A percentile compares a stretch with the other conserved stretches of the same genome.
Evolutionary conservation across 1,284 basidiomycete genomes (phyloP).

Genomic region (Flammula alnicola): DNA sequence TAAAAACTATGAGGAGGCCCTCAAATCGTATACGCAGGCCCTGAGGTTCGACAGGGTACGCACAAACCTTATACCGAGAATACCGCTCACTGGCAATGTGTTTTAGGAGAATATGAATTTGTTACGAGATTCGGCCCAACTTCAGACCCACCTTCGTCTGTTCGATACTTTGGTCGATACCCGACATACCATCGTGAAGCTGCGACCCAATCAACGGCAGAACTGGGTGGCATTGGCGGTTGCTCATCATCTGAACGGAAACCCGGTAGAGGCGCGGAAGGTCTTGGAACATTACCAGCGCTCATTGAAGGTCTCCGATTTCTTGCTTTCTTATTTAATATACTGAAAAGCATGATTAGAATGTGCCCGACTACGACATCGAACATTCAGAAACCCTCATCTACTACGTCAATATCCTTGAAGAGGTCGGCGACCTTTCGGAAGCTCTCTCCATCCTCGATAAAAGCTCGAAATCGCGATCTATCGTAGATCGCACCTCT

Average conservation of each 20-base stretch:
- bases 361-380: conserved; percentile 76
- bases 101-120: conserved; percentile 97
- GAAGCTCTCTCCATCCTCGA: conserved; percentile 72
- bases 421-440: conserved; percentile 72
- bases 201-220: conserved; percentile 84
- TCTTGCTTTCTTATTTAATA: not conserved
- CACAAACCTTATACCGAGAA: no score
- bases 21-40: conserved; percentile 85
- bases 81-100: no score
- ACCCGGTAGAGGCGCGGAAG: conserved; percentile 72
- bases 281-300: conserved; percentile 74
- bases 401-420: conserved; percentile 82
- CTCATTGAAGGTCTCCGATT: conserved; percentile 58
- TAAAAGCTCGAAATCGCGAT: conserved; percentile 62
- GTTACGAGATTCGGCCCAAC: conserved; percentile 87
- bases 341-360: conserved; percentile 65
- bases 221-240: conserved; percentile 93
- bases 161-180: conserved; percentile 85
- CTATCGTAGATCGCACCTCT: conserved; percentile 74
- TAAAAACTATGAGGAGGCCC: conserved; percentile 88
- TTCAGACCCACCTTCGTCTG: conserved; percentile 90
- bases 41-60: conserved; percentile 87
- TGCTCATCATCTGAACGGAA: conserved; percentile 86
- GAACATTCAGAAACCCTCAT: conserved; percentile 89
- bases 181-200: conserved; percentile 78